These are phyloP conservation scores for Aspergillus candidus DNA, from an alignment of 2,329 filamentous ascomycete species.

Conservation along the genomic window DNA sequence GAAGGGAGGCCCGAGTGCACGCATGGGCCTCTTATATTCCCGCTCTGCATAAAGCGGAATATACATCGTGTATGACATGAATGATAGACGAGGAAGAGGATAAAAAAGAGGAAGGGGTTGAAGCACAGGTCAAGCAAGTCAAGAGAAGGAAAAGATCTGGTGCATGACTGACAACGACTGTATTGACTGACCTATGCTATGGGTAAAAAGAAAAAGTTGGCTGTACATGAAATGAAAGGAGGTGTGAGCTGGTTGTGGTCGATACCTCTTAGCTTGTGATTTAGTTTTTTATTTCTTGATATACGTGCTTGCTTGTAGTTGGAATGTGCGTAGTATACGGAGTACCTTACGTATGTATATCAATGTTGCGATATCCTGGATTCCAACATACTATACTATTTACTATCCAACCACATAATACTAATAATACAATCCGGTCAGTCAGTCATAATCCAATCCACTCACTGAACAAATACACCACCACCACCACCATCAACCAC, in stretches of 20 bases:
- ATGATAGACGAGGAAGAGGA: neutral
- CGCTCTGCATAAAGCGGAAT: too few species aligned
- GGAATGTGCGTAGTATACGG: conserved; percentile 6
- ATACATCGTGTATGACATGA: too few species aligned
- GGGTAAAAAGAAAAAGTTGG: conserved; percentile 11
- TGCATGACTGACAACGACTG: conserved; percentile 23
- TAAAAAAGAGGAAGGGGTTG: conserved; percentile 1
- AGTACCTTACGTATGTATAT: conserved; percentile 1
- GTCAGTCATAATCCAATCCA: conserved; percentile 3
- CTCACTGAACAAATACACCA: conserved; percentile 4
- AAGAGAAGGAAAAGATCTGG: conserved; percentile 4
- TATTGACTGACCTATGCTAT: conserved; percentile 9
- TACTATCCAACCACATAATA: too few species aligned
- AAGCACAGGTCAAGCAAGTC: neutral
- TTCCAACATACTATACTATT: too few species aligned
- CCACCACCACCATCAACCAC: neutral
- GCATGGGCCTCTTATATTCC: too few species aligned
- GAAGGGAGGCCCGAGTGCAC: too few species aligned
- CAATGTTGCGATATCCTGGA: too few species aligned
- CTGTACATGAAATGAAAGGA: conserved; percentile 24
- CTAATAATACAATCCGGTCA: too few species aligned
- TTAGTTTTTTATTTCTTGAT: neutral
- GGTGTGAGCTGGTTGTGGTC: conserved; percentile 14
- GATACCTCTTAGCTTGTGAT: conserved; percentile 14
- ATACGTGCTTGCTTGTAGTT: conserved; percentile 1